Evolutionary conservation across 2,329 filamentous ascomycete genomes (phyloP).

Genomic region (Calonectria pauciramosa): DNA sequence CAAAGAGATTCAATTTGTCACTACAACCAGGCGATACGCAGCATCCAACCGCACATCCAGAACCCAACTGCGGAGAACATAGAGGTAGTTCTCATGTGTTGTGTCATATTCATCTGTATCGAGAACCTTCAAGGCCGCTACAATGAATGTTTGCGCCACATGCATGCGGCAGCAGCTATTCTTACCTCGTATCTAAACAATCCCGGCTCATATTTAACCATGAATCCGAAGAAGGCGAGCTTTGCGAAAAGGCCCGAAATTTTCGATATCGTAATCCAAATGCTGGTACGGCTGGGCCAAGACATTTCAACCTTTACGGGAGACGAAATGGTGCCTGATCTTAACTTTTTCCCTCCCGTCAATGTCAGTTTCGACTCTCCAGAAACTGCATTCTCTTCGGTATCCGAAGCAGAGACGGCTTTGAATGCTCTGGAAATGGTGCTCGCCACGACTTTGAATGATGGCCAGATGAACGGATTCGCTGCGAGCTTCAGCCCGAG

Average conservation of each 20-base stretch:
- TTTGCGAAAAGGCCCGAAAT: not conserved
- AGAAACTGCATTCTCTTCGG: not conserved
- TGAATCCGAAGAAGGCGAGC: fast-evolving
- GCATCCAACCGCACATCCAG: not conserved
- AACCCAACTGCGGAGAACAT: not conserved
- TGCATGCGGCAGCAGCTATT: not conserved
- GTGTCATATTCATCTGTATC: not conserved
- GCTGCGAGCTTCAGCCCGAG: not conserved
- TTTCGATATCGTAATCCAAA: not conserved
- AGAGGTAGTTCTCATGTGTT: not conserved
- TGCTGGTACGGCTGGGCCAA: not conserved
- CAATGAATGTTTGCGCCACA: not conserved
- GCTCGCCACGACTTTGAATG: not conserved
- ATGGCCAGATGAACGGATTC: not conserved
- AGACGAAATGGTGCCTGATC: not conserved
- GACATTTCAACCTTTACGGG: not conserved
- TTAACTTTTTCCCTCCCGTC: not conserved
- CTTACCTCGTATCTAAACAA: not conserved
- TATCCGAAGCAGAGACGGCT: not conserved
- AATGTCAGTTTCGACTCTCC: not conserved
- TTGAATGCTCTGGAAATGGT: not conserved
- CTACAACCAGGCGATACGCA: not conserved
- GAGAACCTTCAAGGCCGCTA: not conserved
- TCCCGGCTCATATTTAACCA: not conserved
- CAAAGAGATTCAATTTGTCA: not conserved